Base-by-base conservation (phyloP, 208 protist genomes). In the Wallacemonas sp. region DNA sequence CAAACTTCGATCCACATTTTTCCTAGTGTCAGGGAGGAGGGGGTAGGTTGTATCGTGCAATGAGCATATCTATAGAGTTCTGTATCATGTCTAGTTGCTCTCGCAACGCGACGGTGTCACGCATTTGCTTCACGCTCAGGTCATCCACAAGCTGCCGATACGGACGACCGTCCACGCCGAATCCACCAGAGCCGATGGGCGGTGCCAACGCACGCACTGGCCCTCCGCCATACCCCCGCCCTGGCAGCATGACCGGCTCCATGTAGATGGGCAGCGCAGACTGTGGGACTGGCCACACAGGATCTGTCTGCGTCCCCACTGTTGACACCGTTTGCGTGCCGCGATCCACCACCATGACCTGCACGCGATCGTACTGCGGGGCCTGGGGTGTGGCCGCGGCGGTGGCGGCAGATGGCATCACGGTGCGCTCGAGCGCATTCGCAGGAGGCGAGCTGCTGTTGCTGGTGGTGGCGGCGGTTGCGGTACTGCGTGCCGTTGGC, bases 41-140 rank as follows among this genome's bases (percentile, higher is more conserved):
- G 12, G 88, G 88, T 3, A 94, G 77, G 70, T 94, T 90, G 68
- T 94, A 94, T 1, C 85, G 82, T 1, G 81, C 62, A 72, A 94
- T 94, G 34, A 94, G 76, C 76, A 90, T 88, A 54, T 94, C 88
- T 62, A 94, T 84, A 2, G 83, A 84, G 64, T 83, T 82, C 60
- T 92, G 85, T 62, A 94, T 85, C 70, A 86, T 62, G 39, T 80
- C 79, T n/a, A 94, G 61, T 66, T 94, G 80, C 24, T 82, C 68
- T 17, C 75, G 75, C 59, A 94, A 76, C 21, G 54, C 65, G 14
- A 41, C 21, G 6, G 77, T 53, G 24, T 74, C 73, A 11, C 31
- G 31, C 1, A 68, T 36, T 51, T 80, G 68, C 14, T 12, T 33
- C 44, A 58, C 49, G 2, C 80, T 66, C 41, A 70, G 62, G 19